Percentiles rank a stretch among this genome's conserved stretches.
phyloP scores from a whole-genome alignment of 441 rosid species.

The Pelargonium australe region DNA sequence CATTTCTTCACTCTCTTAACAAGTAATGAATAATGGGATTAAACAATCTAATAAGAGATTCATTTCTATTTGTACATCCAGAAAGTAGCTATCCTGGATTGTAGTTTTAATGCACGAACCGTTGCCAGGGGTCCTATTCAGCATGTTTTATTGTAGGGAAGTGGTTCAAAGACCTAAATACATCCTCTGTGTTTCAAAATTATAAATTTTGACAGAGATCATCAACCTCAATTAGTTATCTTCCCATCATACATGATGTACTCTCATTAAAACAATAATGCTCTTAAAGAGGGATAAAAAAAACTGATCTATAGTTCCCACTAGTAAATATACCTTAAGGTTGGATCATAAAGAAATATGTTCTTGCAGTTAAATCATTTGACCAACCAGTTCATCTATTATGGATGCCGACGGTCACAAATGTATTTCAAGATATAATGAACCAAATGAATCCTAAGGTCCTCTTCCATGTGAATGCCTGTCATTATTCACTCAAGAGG shows the following conservation, averaged over 20 bases:
- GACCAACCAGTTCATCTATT: neutral
- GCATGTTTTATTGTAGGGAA: neutral
- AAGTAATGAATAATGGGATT: neutral
- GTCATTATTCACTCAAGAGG: too few species aligned
- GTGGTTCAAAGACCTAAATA: neutral
- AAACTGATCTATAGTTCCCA: neutral
- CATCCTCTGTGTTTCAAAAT: neutral
- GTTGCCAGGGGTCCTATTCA: neutral
- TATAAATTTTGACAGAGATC: neutral
- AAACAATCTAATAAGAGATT: neutral
- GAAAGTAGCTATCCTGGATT: neutral
- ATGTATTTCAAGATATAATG: too few species aligned
- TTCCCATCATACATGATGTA: neutral
- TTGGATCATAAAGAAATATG: neutral
- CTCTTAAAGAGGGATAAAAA: neutral
- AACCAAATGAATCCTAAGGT: too few species aligned
- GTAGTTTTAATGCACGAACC: neutral
- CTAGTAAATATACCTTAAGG: neutral
- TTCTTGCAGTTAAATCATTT: neutral
- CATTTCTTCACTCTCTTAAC: neutral
- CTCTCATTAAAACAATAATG: neutral
- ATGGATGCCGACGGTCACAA: too few species aligned
- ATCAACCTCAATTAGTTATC: neutral
- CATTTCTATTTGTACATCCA: too few species aligned
- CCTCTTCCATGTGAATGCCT: too few species aligned